Evolutionary conservation across 1,139 yeast genomes (phyloP).

Genomic region (Candida sp.): DNA sequence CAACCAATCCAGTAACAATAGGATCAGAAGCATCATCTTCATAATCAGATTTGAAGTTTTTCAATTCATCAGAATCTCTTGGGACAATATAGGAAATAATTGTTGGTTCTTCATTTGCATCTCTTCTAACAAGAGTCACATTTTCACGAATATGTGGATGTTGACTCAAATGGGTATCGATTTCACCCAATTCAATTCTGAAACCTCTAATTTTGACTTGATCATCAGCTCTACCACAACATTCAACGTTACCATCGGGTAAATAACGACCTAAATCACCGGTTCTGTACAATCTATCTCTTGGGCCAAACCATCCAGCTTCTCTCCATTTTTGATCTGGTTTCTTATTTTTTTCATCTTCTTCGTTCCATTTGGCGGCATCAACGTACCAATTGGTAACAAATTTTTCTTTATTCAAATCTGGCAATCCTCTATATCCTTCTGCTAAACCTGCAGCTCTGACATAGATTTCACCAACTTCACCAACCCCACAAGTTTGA

Average conservation of each 20-base stretch:
- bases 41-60: conserved; percentile 41
- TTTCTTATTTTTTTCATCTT: conserved; percentile 40
- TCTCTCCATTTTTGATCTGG: conserved; percentile 67
- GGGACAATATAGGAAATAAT: conserved; percentile 92
- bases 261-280: conserved; percentile 97
- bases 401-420: conserved; percentile 81
- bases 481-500: conserved; percentile 97
- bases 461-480: conserved; percentile 96
- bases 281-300: conserved; percentile 93
- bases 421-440: conserved; percentile 91
- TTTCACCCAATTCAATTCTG: conserved; percentile 97
- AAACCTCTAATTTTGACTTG: conserved; percentile 98
- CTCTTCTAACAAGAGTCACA: conserved; percentile 87
- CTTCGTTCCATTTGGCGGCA: conserved; percentile 52
- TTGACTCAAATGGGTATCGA: conserved; percentile 94
- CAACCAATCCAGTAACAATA: conserved; percentile 76
- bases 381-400: conserved; percentile 87
- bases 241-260: conserved; percentile 97
- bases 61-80: conserved; percentile 57
- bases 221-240: conserved; percentile 98
- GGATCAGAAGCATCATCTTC: conserved; percentile 51
- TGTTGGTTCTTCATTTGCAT: conserved; percentile 89
- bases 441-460: conserved; percentile 98
- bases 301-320: conserved; percentile 85
- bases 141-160: conserved; percentile 91